A percentile compares a stretch with the other conserved stretches of the same genome.
Conservation (phyloP, 768 basidiomycete genomes). For the Pseudohyphozyma bogoriensis region DNA sequence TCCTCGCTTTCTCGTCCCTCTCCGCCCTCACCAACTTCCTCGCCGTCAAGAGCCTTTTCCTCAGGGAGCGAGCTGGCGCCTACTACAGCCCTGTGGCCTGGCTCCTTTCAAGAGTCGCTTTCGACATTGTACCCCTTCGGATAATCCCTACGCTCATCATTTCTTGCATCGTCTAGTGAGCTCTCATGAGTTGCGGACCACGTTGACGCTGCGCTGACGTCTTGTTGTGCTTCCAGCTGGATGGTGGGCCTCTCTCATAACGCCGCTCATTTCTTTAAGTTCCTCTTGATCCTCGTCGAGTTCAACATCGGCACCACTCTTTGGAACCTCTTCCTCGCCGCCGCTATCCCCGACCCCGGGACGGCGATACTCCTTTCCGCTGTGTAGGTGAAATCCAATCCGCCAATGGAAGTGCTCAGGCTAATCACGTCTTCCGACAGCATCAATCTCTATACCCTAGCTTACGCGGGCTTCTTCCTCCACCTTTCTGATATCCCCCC, state of each 20-base stretch:
- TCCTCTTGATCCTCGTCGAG: constrained; percentile 74
- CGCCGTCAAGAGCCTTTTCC: constrained; percentile 70
- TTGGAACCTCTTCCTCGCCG: constrained; percentile 86
- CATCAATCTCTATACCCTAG: constrained; percentile 45
- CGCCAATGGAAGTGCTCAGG: too few relatives aligned
- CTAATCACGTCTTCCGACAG: background rate
- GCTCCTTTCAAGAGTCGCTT: constrained; percentile 76
- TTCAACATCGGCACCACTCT: constrained; percentile 78
- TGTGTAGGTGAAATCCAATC: constrained; percentile 24
- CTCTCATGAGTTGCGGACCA: background rate
- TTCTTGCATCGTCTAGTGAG: constrained; percentile 56
- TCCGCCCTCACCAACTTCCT: constrained; percentile 84
- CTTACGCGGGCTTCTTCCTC: constrained; percentile 85
- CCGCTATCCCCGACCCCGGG: constrained; percentile 71
- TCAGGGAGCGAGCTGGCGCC: constrained; percentile 71
- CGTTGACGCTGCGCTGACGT: constrained; percentile 22
- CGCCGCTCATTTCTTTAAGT: constrained; percentile 85
- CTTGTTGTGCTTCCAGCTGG: constrained; percentile 75
- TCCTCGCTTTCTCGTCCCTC: constrained; percentile 81
- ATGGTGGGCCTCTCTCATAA: constrained; percentile 81
- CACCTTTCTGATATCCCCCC: constrained; percentile 75
- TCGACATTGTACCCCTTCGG: constrained; percentile 80
- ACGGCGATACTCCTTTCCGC: constrained; percentile 79
- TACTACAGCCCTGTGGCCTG: constrained; percentile 89
- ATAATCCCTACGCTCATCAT: constrained; percentile 82